phyloP scores from a whole-genome alignment of 192 early-diverging fungal species.

The Mortierella antarctica region DNA sequence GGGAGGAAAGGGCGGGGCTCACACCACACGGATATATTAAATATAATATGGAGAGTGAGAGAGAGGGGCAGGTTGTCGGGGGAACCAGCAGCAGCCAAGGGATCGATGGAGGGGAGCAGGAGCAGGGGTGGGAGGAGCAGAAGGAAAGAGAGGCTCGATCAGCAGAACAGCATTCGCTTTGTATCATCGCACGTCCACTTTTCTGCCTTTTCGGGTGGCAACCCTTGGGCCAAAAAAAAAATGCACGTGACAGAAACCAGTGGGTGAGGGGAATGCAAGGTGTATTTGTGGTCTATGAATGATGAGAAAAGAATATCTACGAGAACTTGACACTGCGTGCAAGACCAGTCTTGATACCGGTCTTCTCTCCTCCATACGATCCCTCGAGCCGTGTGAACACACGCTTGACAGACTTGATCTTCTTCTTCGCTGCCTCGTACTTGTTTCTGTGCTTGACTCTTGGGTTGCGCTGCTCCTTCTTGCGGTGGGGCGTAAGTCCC shows the following conservation, averaged over 20 bases:
- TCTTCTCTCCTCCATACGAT: conserved; percentile 91
- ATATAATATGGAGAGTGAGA: no score
- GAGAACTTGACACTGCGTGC: conserved; percentile 84
- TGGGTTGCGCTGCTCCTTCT: conserved; percentile 93
- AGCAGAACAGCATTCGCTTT: background rate
- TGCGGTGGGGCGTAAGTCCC: conserved; percentile 91
- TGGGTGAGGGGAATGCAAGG: background rate
- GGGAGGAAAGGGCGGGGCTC: no score
- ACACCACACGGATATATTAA: no score
- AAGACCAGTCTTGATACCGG: conserved; percentile 91
- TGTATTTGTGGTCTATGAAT: background rate
- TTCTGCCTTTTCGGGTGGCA: background rate
- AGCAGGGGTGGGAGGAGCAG: background rate
- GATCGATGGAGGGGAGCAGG: background rate
- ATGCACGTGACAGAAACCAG: background rate
- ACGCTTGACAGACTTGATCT: conserved; percentile 79
- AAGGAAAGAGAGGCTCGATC: background rate
- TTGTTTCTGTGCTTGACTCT: conserved; percentile 92
- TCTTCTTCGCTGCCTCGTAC: conserved; percentile 93
- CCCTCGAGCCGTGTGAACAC: conserved; percentile 78
- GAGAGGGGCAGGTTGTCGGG: no score
- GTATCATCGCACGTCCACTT: background rate
- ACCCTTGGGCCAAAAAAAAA: background rate
- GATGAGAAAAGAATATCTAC: conserved; percentile 2
- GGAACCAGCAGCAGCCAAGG: no score